Percentiles rank a stretch among this genome's conserved stretches.
phyloP scores from a whole-genome alignment of 1,284 basidiomycete genomes.

The Austropuccinia psidii region DNA sequence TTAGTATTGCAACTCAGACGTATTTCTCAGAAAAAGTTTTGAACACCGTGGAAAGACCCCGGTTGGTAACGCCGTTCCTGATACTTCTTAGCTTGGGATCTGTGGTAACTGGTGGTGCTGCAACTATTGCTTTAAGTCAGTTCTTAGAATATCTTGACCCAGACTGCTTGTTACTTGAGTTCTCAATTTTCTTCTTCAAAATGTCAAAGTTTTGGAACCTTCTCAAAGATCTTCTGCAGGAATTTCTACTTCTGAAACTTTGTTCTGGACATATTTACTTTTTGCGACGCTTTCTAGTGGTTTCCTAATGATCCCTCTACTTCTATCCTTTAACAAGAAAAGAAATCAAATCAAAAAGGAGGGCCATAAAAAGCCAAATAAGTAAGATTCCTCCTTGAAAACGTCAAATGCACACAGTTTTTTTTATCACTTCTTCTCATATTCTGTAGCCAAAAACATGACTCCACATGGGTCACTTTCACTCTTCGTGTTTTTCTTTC shows the following conservation, averaged over 20 bases:
- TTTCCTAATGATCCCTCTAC: not conserved
- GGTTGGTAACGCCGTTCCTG: constrained; percentile 11
- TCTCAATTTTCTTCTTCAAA: not conserved
- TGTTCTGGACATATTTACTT: constrained; percentile 32
- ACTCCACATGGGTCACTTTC: not conserved
- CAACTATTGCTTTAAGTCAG: constrained; percentile 23
- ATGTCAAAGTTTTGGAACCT: not conserved
- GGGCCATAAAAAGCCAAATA: too few relatives aligned
- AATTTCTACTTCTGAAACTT: constrained; percentile 10
- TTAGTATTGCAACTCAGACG: constrained; percentile 22
- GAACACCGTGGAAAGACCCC: not conserved
- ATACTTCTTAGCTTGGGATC: constrained; percentile 12
- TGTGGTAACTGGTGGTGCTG: constrained; percentile 9
- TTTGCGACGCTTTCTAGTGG: not conserved
- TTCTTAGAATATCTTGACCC: too few relatives aligned
- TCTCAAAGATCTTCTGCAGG: not conserved
- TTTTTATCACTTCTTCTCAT: too few relatives aligned
- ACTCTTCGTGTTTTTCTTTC: constrained; percentile 24
- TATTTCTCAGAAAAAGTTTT: constrained; percentile 29
- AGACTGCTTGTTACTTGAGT: too few relatives aligned
- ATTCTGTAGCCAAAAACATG: too few relatives aligned
- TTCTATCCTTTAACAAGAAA: not conserved
- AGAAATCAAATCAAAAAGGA: too few relatives aligned
- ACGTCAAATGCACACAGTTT: too few relatives aligned
- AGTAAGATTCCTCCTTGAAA: too few relatives aligned